Evolutionary conservation across 768 basidiomycete species (phyloP), one percentile per base, ranked within the genome.

Genomic region (Leucocoprinus birnbaumii): DNA sequence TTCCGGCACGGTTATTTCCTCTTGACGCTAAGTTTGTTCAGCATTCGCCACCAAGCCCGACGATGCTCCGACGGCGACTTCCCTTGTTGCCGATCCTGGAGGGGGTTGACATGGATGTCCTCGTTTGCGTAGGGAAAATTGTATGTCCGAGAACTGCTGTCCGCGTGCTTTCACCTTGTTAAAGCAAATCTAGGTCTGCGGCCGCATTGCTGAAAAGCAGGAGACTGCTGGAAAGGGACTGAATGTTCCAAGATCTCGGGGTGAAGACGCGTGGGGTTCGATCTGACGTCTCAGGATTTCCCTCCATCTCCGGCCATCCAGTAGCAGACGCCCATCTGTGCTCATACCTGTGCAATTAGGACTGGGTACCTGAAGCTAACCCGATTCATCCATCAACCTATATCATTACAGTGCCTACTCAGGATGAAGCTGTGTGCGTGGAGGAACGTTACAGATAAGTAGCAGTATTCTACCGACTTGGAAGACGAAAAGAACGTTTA

Each of bases 291-390:
- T n/a, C 9, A 24, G 42, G 18, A 21, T 44, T 48, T 40, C 35
- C 52, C 52, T 37, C 21, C 52, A 53, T 53, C 52, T 38, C 52
- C 42, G 43, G 37, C 27, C 18, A 24, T 16, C 25, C 27, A 43
- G 21, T 25, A 45, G 22, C 31, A 44, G 31, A 45, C 43, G 22
- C 44, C 22, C 18, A 21, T 21, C 43, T 37, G 4, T 2, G 4
- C 41, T 37, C 45, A 24, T 53, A 25, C 22, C 16, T 18, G 21
- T 38, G 44, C 24, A 25, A 6, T 21, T 18, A 18, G 11, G 13
- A 37, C 18, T 27, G 46, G 19, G 44, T 45, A 46, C 45, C 45
- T 46, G 24, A 26, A 3, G 25, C 45, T 46, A 46, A 46, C 45
- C 25, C 14, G 13, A 22, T 46, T 26, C 26, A 13, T 26, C 8